Conservation (phyloP, 164 flowering plant genomes). For the Houttuynia cordata region DNA sequence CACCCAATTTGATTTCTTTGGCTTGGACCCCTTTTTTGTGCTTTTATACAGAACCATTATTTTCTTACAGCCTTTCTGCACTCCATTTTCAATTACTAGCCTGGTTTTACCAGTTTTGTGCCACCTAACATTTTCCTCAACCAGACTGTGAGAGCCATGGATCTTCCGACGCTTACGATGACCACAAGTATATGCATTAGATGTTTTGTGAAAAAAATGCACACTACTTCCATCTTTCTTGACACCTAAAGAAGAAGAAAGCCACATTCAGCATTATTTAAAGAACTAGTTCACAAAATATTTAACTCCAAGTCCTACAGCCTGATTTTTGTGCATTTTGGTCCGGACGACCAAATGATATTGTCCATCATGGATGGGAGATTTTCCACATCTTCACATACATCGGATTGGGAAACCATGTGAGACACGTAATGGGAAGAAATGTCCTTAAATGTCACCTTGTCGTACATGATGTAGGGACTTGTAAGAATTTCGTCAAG, state of each 20-base stretch:
- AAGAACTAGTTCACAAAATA: not conserved
- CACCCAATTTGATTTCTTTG: slow-evolving; percentile 75
- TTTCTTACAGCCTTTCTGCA: slow-evolving; percentile 74
- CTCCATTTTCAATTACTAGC: slow-evolving; percentile 52
- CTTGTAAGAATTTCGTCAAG: not conserved
- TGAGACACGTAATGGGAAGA: not conserved
- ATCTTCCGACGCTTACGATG: slow-evolving; percentile 81
- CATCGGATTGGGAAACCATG: not conserved
- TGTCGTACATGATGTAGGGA: too few species aligned
- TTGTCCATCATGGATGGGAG: not conserved
- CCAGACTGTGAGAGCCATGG: slow-evolving; percentile 15
- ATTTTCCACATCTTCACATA: not conserved
- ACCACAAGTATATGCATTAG: slow-evolving; percentile 82
- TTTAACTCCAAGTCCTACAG: not conserved
- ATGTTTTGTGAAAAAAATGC: slow-evolving; percentile 67
- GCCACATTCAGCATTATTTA: not conserved
- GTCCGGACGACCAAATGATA: not conserved
- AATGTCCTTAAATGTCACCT: not conserved
- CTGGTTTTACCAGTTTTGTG: slow-evolving; percentile 94
- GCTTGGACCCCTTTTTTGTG: slow-evolving; percentile 49
- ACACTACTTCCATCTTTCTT: slow-evolving; percentile 69
- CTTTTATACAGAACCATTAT: slow-evolving; percentile 79
- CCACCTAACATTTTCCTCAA: slow-evolving; percentile 64
- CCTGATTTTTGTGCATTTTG: not conserved
- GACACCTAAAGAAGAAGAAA: slow-evolving; percentile 42